Evolutionary conservation across 768 basidiomycete genomes (phyloP), one percentile per base, ranked within the genome.

Genomic region (Lactarius trivialis): DNA sequence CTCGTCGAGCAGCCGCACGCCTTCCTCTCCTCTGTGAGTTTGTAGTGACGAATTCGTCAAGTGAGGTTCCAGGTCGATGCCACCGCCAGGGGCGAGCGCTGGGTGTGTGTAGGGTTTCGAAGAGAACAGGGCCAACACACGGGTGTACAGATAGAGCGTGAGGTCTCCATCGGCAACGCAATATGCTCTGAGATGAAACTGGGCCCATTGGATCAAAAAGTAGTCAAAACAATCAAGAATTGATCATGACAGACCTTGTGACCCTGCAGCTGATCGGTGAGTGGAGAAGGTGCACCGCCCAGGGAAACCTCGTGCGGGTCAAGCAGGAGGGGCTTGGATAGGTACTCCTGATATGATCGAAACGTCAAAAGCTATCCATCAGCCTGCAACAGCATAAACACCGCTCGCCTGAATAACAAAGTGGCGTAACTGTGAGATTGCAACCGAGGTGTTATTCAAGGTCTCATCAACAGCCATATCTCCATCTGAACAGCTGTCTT

Each of bases 171-270:
- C 83, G 9, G 88, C 83, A 26, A 93, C 79, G 64, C 85, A 90
- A 73, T 99, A 99, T 7, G 86, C 89, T 48, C 97, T 83, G 49
- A 99, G 80, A 73, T 99, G 97, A 73, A 98, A 98, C 91, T 99
- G 53, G 28, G 37, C 24, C 41, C 51, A 39, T 21, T 17, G 17
- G 12, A 49, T 39, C 21, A 37, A 53, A 30, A 30, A 34, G 12
- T 21, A 21, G 7, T n/a, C n/a, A 26, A 9, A 24, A 32, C 36
- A 19, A 39, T 32, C 48, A 39, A 26, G 7, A 11, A 7, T 24
- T n/a, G 36, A 4, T 26, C 14, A 15, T 48, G 9, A 73, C 76
- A 64, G 61, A 88, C 88, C 78, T 90, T 90, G 68, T 81, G 76
- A 41, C 85, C 86, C 58, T 73, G 71, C 24, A 78, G 73, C 36